phyloP scores from a whole-genome alignment of 176 grass and related monocot genomes.

The Bothriochloa decipiens region DNA sequence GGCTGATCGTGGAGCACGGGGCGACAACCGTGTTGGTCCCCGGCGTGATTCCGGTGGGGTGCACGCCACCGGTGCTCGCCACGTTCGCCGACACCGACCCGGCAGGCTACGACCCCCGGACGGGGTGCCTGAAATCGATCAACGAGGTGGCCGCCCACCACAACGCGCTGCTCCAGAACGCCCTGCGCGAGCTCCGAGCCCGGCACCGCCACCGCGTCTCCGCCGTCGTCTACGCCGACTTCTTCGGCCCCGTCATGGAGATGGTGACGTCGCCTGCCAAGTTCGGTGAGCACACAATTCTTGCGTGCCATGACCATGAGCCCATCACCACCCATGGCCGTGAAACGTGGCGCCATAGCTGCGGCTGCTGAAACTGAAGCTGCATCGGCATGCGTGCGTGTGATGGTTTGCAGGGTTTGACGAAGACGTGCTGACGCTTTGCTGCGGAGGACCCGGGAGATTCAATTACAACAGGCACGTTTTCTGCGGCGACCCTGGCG shows the following conservation, averaged over 20 bases:
- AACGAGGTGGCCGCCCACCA: conserved; percentile 51
- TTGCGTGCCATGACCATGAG: neutral
- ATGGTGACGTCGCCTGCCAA: conserved; percentile 49
- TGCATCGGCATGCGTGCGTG: neutral
- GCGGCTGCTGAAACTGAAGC: neutral
- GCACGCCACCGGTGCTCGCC: conserved; percentile 36
- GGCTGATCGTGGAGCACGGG: conserved; percentile 41
- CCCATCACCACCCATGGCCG: too few relatives aligned
- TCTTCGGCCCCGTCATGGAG: conserved; percentile 51
- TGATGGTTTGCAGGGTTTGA: conserved; percentile 33
- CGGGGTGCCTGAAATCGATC: conserved; percentile 49
- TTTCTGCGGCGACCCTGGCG: conserved; percentile 26
- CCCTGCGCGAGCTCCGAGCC: conserved; percentile 44
- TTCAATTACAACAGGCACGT: neutral
- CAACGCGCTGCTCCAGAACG: conserved; percentile 49
- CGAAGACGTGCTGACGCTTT: conserved; percentile 27
- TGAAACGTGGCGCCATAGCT: neutral
- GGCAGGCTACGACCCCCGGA: conserved; percentile 41
- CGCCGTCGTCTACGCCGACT: conserved; percentile 54
- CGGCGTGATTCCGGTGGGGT: conserved; percentile 37
- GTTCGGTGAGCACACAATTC: conserved; percentile 45
- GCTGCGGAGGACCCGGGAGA: conserved; percentile 41
- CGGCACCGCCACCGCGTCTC: conserved; percentile 29
- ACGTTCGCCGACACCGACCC: conserved; percentile 23
- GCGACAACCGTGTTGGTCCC: conserved; percentile 34